Base-by-base conservation (phyloP, 768 basidiomycete genomes). In the Lactifluus pinguis region DNA sequence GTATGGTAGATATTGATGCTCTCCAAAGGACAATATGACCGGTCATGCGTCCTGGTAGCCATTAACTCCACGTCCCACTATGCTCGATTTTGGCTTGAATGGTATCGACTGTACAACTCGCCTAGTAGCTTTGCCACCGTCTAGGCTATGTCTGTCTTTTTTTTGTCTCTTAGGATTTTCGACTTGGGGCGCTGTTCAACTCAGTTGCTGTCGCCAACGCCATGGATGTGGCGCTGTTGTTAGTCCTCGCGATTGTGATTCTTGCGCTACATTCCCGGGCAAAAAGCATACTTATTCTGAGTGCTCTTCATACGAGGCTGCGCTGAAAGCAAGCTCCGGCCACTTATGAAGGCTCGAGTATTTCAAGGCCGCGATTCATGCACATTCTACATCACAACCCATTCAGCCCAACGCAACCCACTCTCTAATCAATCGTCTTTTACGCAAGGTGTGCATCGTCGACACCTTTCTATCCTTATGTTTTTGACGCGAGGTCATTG, bases 141-240 rank as follows among this genome's bases (percentile, higher is more conserved):
- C 1, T 32, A 3, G 47, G 34, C 21, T 21, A n/a, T 49, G 7
- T 44, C 30, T 25, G 41, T 21, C 2, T 11, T 19, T 49, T 25
- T 39, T 32, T 41, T 32, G 15, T 47, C 15, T 62, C 50, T 53
- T 57, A 30, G 50, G 56, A 30, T 36, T 53, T 3, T 45, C 29
- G 54, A 30, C 19, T 25, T 32, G 49, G 52, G 10, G 49, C 21
- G 29, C 21, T 53, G 61, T 42, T 36, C 19, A 8, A 32, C 6
- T 15, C 38, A 47, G 52, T 21, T 49, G 36, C 47, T 49, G 30
- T 41, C 48, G 36, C 61, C 61, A 42, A 41, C 41, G 53, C 61
- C 61, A 19, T 3, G 61, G 61, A 53, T 17, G 48, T 42, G 61
- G 61, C 41, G 30, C 51, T 45, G 25, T 21, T 61, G 55, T 21